These are phyloP conservation scores for Fusarium concolor DNA, from an alignment of 2,329 filamentous ascomycete genomes.

Conservation along the genomic window DNA sequence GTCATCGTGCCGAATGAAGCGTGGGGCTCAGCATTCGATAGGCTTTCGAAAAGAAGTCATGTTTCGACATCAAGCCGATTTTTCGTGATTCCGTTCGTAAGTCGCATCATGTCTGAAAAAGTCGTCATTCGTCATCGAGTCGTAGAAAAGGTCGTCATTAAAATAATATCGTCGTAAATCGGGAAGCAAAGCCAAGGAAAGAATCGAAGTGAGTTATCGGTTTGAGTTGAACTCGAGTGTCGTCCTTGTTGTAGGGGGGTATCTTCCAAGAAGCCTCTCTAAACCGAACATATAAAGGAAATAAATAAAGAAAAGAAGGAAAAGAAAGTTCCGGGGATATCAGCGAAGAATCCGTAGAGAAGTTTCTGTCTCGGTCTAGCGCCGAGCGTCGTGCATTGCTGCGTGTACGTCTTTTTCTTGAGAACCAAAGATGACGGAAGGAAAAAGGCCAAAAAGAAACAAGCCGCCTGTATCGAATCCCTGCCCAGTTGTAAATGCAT, in stretches of 20 bases:
- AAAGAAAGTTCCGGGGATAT: slow-evolving; percentile 45
- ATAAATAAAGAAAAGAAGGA: slow-evolving; percentile 27
- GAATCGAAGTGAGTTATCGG: slow-evolving; percentile 54
- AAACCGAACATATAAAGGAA: slow-evolving; percentile 43
- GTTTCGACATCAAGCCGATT: slow-evolving; percentile 51
- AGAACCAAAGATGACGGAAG: slow-evolving; percentile 48
- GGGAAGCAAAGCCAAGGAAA: slow-evolving; percentile 54
- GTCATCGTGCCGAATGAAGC: slow-evolving; percentile 49
- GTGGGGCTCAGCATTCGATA: slow-evolving; percentile 43
- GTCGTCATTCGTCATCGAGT: slow-evolving; percentile 53
- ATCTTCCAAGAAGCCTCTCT: slow-evolving; percentile 46
- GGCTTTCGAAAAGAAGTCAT: slow-evolving; percentile 46
- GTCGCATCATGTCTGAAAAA: slow-evolving; percentile 50
- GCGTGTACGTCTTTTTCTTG: slow-evolving; percentile 69
- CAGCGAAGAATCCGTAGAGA: slow-evolving; percentile 56
- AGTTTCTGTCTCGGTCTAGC: slow-evolving; percentile 60
- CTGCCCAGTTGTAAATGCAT: slow-evolving; percentile 67
- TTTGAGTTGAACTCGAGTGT: slow-evolving; percentile 27
- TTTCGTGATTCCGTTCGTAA: slow-evolving; percentile 47
- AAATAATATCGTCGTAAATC: slow-evolving; percentile 55
- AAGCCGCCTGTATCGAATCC: slow-evolving; percentile 61
- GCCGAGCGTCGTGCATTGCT: slow-evolving; percentile 71
- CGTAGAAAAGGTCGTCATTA: slow-evolving; percentile 59
- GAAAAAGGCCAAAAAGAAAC: slow-evolving; percentile 51
- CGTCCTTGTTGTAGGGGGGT: slow-evolving; percentile 27